Conservation (phyloP, 2,329 filamentous ascomycete species). For the Apiospora saccharicola region DNA sequence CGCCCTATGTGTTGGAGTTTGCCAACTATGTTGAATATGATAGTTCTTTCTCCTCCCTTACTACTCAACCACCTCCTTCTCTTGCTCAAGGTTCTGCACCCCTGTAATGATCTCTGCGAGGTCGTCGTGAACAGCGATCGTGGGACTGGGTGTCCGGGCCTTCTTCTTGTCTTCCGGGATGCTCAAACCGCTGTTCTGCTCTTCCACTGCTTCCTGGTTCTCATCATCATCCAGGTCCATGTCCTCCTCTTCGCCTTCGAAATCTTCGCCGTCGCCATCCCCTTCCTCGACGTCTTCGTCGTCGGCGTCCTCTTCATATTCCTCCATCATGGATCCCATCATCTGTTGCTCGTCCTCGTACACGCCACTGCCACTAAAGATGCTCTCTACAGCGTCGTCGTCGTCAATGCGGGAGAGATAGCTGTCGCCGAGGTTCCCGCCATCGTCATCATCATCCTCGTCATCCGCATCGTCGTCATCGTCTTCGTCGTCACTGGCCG, state of each 20-base stretch:
- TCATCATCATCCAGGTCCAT: conserved; percentile 32
- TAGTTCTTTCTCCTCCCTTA: background rate
- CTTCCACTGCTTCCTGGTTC: conserved; percentile 27
- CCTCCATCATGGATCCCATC: conserved; percentile 49
- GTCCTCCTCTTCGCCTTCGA: conserved; percentile 35
- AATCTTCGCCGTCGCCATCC: conserved; percentile 38
- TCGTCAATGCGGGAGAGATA: conserved; percentile 49
- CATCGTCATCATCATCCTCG: conserved; percentile 49
- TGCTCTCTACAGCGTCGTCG: conserved; percentile 51
- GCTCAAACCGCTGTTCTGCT: conserved; percentile 24
- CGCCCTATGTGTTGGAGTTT: conserved; percentile 2
- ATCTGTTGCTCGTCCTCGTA: conserved; percentile 53
- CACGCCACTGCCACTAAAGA: conserved; percentile 52
- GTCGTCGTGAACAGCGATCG: conserved; percentile 51
- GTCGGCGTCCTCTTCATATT: conserved; percentile 41
- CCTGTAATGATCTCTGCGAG: conserved; percentile 67
- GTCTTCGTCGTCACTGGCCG: conserved; percentile 67
- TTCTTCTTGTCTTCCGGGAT: conserved; percentile 25
- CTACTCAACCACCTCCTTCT: conserved; percentile 42
- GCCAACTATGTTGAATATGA: conserved; percentile 23
- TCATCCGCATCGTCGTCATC: conserved; percentile 44
- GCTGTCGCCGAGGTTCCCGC: conserved; percentile 54
- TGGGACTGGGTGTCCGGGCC: conserved; percentile 28
- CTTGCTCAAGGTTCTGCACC: conserved; percentile 59
- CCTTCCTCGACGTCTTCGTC: conserved; percentile 48